A percentile compares a stretch with the other conserved stretches of the same genome.
Evolutionary conservation across 1,139 yeast species (phyloP).

Genomic region (Blastobotrys apis): DNA sequence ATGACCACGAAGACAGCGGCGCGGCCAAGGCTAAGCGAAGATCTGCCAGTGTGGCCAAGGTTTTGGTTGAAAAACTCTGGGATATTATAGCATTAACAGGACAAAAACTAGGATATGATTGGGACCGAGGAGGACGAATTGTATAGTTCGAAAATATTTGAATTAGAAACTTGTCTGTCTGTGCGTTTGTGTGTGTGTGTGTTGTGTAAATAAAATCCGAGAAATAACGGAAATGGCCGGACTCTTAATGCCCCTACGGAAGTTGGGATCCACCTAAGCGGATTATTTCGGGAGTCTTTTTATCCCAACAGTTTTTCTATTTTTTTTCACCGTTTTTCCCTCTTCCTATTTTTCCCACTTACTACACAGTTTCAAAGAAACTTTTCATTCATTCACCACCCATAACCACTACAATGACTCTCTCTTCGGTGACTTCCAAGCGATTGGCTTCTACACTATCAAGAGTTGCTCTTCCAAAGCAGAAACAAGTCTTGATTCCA

Average conservation of each 20-base stretch:
- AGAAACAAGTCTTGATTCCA: slow-evolving; percentile 21
- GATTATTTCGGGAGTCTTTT: neutral
- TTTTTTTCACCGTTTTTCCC: slow-evolving; percentile 6
- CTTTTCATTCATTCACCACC: too few relatives aligned
- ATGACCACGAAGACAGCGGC: slow-evolving; percentile 25
- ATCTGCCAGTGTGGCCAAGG: slow-evolving; percentile 59
- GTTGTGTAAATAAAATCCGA: neutral
- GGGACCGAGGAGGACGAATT: slow-evolving; percentile 37
- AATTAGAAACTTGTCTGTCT: neutral
- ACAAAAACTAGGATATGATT: slow-evolving; percentile 57
- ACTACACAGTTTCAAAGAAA: too few relatives aligned
- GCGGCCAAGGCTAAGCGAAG: slow-evolving; percentile 35
- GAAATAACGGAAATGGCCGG: neutral
- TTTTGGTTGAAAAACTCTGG: slow-evolving; percentile 52
- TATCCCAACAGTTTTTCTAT: too few relatives aligned
- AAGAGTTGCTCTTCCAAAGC: slow-evolving; percentile 12
- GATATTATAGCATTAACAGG: slow-evolving; percentile 47
- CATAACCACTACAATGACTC: slow-evolving; percentile 14
- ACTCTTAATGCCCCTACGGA: too few relatives aligned
- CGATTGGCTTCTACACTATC: slow-evolving; percentile 17
- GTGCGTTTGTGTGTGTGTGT: neutral
- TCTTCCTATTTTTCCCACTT: neutral
- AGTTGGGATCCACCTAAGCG: neutral
- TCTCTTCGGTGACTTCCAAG: slow-evolving; percentile 14
- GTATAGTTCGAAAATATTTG: slow-evolving; percentile 7